phyloP scores from a whole-genome alignment of 345 rosid species.

The Brassica cretica region DNA sequence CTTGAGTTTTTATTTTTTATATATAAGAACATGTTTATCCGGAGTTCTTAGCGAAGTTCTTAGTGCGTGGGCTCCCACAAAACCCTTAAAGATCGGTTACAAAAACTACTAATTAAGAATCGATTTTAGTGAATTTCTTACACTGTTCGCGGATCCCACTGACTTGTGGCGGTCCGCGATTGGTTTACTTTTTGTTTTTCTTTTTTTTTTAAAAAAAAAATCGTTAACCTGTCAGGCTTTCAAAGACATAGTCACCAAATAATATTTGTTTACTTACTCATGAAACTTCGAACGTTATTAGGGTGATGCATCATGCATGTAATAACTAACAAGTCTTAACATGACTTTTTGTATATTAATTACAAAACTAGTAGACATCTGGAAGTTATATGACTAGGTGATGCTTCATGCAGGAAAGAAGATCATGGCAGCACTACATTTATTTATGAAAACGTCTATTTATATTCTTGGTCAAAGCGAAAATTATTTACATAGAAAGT shows the following conservation, averaged over 20 bases:
- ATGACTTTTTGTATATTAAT: neutral
- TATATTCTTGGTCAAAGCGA: neutral
- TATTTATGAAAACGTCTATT: neutral
- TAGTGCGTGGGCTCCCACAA: too few relatives aligned
- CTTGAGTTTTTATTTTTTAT: neutral
- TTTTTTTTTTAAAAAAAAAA: neutral
- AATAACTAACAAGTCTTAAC: neutral
- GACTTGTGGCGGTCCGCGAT: too few relatives aligned
- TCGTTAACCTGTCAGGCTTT: conserved; percentile 2
- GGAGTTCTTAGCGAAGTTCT: too few relatives aligned
- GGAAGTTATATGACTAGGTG: neutral
- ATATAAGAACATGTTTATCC: neutral
- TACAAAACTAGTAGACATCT: neutral
- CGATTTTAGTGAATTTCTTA: too few relatives aligned
- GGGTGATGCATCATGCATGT: conserved; percentile 16
- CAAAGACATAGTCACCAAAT: conserved; percentile 18
- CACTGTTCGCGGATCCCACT: too few relatives aligned
- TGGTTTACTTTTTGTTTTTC: too few relatives aligned
- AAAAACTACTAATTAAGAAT: too few relatives aligned
- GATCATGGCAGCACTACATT: neutral
- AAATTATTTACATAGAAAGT: conserved; percentile 9
- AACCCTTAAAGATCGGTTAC: too few relatives aligned
- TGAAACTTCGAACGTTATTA: conserved; percentile 1
- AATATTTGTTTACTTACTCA: neutral
- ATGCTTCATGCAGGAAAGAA: neutral